Evolutionary conservation across 495 filamentous ascomycete genomes (phyloP), one percentile per base, ranked within the genome.

Genomic region (Tuber brumale): DNA sequence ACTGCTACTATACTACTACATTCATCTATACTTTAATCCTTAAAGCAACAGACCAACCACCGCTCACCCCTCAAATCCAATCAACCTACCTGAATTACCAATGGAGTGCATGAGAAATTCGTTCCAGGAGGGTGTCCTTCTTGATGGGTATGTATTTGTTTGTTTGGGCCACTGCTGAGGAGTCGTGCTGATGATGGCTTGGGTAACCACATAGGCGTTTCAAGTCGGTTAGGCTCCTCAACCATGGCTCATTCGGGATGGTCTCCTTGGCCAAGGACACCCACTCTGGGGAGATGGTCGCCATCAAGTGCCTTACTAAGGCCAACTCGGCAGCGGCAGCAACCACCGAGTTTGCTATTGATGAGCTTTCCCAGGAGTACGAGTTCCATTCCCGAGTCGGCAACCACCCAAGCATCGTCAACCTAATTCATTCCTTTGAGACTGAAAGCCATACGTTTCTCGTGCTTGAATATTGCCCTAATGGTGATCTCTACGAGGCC

Each of bases 211-310:
- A 72, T n/a, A 83, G 81, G 79, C 94, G 96, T 75, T 99, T 95
- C 84, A 88, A 91, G 84, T 95, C 93, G 61, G 86, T 97, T 82
- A 92, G 94, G 81, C 94, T 94, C 57, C 92, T 99, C 86, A 98
- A 99, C 83, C 93, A 97, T 88, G 95, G 95, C 81, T 99, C 95
- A 39, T 99, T 97, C 83, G 95, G 95, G 78, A 94, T 97, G 92
- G 95, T 99, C 79, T 97, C 97, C 85, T 89, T 94, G 84, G 96
- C 95, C 73, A 91, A 86, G 81, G 94, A 99, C 85, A 87, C 86
- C 75, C 79, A 85, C 78, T 97, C 91, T 75, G 88, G 89, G 77
- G 86, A 94, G 75, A 87, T 90, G 74, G 95, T 99, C 75, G 95
- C 95, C 72, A 91, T 99, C 88, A 99, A 99, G 83, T 96, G 94